phyloP scores from a whole-genome alignment of 2,329 filamentous ascomycete species.

The Sporothrix inflata region DNA sequence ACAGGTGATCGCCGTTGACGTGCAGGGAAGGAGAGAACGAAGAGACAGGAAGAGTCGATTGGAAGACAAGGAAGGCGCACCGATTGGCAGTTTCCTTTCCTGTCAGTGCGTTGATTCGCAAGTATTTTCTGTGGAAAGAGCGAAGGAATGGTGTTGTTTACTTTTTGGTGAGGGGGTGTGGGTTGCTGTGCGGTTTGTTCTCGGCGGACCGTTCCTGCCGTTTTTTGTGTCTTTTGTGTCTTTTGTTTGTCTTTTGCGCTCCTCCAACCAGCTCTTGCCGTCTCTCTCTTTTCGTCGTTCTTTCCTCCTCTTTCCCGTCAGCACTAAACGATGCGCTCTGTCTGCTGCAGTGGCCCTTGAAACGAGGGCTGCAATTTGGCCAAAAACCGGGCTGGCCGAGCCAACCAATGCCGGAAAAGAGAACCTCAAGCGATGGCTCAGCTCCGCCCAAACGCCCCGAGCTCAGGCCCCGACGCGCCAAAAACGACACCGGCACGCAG shows the following conservation, averaged over 20 bases:
- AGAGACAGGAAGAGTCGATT: not conserved
- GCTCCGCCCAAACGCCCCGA: not conserved
- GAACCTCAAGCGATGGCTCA: not conserved
- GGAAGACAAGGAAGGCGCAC: not conserved
- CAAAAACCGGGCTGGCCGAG: not conserved
- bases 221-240: too few species aligned
- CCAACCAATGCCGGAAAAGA: not conserved
- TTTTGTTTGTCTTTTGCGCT: not conserved
- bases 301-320: not conserved
- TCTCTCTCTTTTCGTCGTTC: not conserved
- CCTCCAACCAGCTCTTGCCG: not conserved
- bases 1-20: constrained; percentile 7
- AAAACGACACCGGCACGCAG: not conserved
- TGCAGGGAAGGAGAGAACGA: constrained; percentile 1
- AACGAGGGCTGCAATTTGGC: constrained; percentile 7
- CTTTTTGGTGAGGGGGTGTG: not conserved
- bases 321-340: not conserved
- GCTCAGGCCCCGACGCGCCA: not conserved
- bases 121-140: constrained; percentile 11
- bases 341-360: constrained; percentile 19
- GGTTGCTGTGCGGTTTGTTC: not conserved
- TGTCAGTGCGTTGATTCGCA: not conserved
- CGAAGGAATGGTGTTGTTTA: too few species aligned
- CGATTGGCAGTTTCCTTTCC: not conserved
- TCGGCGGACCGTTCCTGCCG: constrained; percentile 15